Evolutionary conservation across 2,329 filamentous ascomycete genomes (phyloP).

Genomic region (Calonectria ilicicola): DNA sequence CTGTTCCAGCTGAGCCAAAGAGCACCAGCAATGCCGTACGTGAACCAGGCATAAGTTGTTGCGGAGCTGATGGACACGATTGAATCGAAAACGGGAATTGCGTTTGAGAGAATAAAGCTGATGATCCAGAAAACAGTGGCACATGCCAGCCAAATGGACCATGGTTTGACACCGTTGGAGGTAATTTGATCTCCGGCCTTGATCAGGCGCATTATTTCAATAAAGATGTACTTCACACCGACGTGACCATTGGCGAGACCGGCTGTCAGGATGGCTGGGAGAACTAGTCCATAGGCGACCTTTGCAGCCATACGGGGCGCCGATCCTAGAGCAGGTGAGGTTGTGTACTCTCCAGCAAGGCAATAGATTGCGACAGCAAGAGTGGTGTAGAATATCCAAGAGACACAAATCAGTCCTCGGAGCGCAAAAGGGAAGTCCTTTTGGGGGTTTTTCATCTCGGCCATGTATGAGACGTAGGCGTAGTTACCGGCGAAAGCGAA

Average conservation of each 20-base stretch:
- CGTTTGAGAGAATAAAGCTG: constrained; percentile 37
- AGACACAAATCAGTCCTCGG: constrained; percentile 20
- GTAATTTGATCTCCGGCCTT: constrained; percentile 31
- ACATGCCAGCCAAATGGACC: constrained; percentile 35
- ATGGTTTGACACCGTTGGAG: constrained; percentile 32
- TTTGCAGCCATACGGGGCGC: constrained; percentile 31
- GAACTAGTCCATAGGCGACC: constrained; percentile 37
- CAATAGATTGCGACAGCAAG: constrained; percentile 32
- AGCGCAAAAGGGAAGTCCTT: constrained; percentile 33
- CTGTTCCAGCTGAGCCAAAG: constrained; percentile 32
- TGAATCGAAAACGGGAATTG: constrained; percentile 38
- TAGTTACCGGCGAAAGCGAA: constrained; percentile 40
- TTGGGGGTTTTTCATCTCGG: constrained; percentile 36
- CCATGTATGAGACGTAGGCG: constrained; percentile 38
- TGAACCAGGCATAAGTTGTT: constrained; percentile 37
- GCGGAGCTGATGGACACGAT: constrained; percentile 37
- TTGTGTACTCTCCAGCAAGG: constrained; percentile 32
- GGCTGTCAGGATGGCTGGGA: constrained; percentile 32
- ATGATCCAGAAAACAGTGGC: constrained; percentile 34
- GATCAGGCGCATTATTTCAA: constrained; percentile 32
- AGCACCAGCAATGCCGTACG: constrained; percentile 32
- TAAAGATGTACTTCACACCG: constrained; percentile 37
- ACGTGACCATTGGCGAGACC: constrained; percentile 35
- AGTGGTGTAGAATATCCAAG: constrained; percentile 31
- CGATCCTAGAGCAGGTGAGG: constrained; percentile 35